phyloP scores from a whole-genome alignment of 1,284 basidiomycete species.

The Vanrija sp. region DNA sequence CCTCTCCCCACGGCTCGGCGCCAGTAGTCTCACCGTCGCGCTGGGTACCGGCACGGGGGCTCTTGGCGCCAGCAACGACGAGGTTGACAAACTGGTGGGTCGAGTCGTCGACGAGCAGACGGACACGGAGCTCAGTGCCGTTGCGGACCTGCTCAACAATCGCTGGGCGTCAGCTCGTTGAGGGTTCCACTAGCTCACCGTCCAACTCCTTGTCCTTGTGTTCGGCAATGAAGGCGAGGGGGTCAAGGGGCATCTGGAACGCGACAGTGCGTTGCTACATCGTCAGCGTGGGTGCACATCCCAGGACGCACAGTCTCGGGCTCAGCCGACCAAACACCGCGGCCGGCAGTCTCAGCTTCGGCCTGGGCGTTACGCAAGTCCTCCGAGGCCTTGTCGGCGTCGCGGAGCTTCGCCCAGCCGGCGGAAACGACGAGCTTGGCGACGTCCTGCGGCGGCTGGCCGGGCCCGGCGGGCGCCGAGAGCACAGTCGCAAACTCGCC shows the following conservation, averaged over 20 bases:
- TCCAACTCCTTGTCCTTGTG: slow-evolving; percentile 88
- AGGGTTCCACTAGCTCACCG: slow-evolving; percentile 53
- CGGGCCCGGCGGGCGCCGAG: slow-evolving; percentile 47
- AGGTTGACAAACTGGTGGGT: slow-evolving; percentile 60
- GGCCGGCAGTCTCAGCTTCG: slow-evolving; percentile 70
- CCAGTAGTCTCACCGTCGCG: slow-evolving; percentile 63
- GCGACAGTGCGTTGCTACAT: slow-evolving; percentile 66
- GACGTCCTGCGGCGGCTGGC: slow-evolving; percentile 58
- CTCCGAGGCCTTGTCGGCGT: slow-evolving; percentile 65
- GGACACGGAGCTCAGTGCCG: slow-evolving; percentile 82
- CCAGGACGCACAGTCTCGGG: slow-evolving; percentile 55
- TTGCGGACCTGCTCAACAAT: slow-evolving; percentile 93
- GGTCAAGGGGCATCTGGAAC: slow-evolving; percentile 85
- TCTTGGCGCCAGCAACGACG: slow-evolving; percentile 77
- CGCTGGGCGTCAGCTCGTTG: slow-evolving; percentile 52
- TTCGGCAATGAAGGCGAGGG: slow-evolving; percentile 80
- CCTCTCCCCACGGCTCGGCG: slow-evolving; percentile 78
- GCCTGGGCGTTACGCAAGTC: slow-evolving; percentile 57
- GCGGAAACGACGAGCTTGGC: slow-evolving; percentile 71
- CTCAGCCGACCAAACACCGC: slow-evolving; percentile 79
- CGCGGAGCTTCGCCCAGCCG: slow-evolving; percentile 87
- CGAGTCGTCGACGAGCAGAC: slow-evolving; percentile 79
- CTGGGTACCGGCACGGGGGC: slow-evolving; percentile 62
- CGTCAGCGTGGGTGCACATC: neutral
- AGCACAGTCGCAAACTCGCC: slow-evolving; percentile 47